Percentiles rank a stretch among this genome's conserved stretches.
These are phyloP conservation scores for Russula earlei DNA, from an alignment of 768 basidiomycete species.

Conservation along the genomic window DNA sequence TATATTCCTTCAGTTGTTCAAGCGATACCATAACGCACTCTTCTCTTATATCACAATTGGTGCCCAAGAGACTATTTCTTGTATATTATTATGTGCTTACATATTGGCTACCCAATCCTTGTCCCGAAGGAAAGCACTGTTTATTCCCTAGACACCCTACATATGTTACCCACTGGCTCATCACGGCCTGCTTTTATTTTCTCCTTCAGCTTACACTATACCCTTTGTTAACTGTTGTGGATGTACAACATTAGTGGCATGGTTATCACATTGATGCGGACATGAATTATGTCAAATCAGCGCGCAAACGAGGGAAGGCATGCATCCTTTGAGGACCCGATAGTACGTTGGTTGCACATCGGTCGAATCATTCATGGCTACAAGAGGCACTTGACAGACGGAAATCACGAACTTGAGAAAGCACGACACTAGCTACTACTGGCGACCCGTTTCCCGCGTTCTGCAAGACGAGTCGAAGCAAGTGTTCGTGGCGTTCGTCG, in stretches of 20 bases:
- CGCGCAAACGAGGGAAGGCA: neutral
- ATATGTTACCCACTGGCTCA: neutral
- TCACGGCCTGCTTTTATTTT: constrained; percentile 1
- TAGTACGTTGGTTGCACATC: too few relatives aligned
- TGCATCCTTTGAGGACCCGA: neutral
- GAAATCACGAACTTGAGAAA: neutral
- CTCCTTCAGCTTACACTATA: constrained; percentile 4
- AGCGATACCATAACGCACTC: constrained; percentile 5
- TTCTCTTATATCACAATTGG: neutral
- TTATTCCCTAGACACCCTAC: neutral
- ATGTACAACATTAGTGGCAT: constrained; percentile 12
- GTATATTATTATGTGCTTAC: constrained; percentile 13
- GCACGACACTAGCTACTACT: too few relatives aligned
- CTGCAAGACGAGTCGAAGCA: neutral
- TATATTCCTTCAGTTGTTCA: neutral
- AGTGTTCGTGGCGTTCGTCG: too few relatives aligned
- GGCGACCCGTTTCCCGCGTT: neutral
- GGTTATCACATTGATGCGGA: neutral
- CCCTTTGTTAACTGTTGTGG: constrained; percentile 11
- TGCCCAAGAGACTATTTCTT: neutral
- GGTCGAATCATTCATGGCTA: too few relatives aligned
- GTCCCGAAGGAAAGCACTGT: neutral
- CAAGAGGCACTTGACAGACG: neutral
- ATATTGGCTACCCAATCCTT: constrained; percentile 9
- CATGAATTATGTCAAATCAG: neutral